phyloP scores from a whole-genome alignment of 1,284 basidiomycete genomes.

The Cutaneotrichosporon spelunceum region DNA sequence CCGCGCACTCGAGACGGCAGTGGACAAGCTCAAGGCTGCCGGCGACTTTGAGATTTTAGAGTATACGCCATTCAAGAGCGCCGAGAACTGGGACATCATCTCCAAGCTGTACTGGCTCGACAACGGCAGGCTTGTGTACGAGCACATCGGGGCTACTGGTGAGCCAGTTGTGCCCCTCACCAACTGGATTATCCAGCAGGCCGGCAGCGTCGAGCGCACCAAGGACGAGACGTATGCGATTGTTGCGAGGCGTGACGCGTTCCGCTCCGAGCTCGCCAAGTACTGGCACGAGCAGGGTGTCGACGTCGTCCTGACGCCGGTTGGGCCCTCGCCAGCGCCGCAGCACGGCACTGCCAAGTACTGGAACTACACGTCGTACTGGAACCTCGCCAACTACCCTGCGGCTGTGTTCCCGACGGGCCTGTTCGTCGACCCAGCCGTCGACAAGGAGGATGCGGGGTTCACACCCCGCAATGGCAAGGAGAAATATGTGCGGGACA shows the following conservation, averaged over 20 bases:
- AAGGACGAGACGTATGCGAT: constrained; percentile 42
- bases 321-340: constrained; percentile 40
- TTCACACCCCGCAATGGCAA: constrained; percentile 56
- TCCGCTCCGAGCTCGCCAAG: constrained; percentile 31
- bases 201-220: constrained; percentile 24
- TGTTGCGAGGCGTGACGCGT: constrained; percentile 32
- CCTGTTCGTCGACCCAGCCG: constrained; percentile 47
- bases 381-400: constrained; percentile 68
- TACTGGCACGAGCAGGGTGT: constrained; percentile 34
- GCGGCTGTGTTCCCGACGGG: constrained; percentile 65
- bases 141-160: constrained; percentile 45
- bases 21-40: constrained; percentile 31
- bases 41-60: constrained; percentile 39
- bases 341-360: constrained; percentile 39
- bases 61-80: constrained; percentile 26
- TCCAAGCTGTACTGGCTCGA: constrained; percentile 47
- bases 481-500: constrained; percentile 33
- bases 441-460: constrained; percentile 62
- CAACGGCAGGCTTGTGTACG: constrained; percentile 31
- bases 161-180: constrained; percentile 44
- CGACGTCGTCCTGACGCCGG: constrained; percentile 46
- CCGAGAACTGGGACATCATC: constrained; percentile 36
- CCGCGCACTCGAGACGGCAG: constrained; percentile 42
- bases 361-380: constrained; percentile 60
- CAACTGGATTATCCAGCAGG: constrained; percentile 35